phyloP scores from a whole-genome alignment of 352 stramenopile genomes.

The Phytophthora chlamydospora region DNA sequence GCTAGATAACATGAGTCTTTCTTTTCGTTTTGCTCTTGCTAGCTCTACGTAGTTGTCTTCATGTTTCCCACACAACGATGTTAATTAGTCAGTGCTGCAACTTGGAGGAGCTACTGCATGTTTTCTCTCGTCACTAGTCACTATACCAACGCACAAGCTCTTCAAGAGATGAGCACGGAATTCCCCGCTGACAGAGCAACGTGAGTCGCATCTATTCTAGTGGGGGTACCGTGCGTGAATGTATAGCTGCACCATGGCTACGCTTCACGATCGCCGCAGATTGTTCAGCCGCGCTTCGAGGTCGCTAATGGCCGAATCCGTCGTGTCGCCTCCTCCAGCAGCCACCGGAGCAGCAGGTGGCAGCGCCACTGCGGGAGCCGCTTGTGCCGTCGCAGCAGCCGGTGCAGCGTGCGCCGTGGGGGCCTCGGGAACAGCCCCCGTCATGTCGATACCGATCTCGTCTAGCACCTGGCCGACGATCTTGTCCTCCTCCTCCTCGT shows the following conservation, averaged over 20 bases:
- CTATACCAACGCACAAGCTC: too few relatives aligned
- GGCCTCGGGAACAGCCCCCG: conserved; percentile 91
- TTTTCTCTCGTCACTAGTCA: too few relatives aligned
- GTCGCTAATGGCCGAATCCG: conserved; percentile 92
- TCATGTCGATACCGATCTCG: conserved; percentile 97
- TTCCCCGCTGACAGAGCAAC: too few relatives aligned
- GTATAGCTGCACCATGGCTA: not conserved
- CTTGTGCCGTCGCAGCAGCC: conserved; percentile 49
- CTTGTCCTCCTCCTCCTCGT: conserved; percentile 96
- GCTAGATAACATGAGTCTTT: conserved; percentile 21
- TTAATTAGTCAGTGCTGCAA: too few relatives aligned
- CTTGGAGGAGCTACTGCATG: too few relatives aligned
- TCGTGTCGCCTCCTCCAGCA: conserved; percentile 45
- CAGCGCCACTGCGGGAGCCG: conserved; percentile 41
- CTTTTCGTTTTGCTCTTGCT: not conserved
- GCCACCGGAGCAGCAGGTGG: conserved; percentile 65
- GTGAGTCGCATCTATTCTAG: too few relatives aligned
- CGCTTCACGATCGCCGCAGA: conserved; percentile 78
- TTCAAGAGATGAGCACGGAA: too few relatives aligned
- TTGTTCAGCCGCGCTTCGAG: conserved; percentile 98
- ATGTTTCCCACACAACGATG: too few relatives aligned
- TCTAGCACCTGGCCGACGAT: conserved; percentile 97
- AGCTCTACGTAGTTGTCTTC: too few relatives aligned
- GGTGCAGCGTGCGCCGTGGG: conserved; percentile 58
- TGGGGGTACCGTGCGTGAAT: not conserved